These are phyloP conservation scores for Zygoascus hellenicus DNA, from an alignment of 1,139 yeast genomes.

Conservation along the genomic window DNA sequence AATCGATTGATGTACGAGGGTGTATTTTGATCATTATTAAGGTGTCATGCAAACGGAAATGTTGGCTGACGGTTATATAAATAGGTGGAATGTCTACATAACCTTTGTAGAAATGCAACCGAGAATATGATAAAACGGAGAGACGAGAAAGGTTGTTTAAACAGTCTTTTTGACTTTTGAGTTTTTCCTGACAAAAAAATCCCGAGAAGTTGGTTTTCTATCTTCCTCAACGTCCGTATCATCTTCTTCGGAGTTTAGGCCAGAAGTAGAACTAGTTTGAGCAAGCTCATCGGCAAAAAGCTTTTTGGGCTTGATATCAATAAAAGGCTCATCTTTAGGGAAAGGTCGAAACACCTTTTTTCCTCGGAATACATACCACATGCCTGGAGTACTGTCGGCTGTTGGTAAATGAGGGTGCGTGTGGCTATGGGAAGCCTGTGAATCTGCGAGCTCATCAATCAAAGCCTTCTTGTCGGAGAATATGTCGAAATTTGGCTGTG, in stretches of 20 bases:
- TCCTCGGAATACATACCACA: conserved; percentile 39
- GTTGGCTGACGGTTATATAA: neutral
- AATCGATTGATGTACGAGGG: neutral
- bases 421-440: conserved; percentile 14
- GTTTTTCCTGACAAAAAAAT: conserved; percentile 5
- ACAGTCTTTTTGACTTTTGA: neutral
- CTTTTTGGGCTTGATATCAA: conserved; percentile 22
- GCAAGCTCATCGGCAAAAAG: conserved; percentile 18
- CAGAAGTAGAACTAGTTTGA: neutral
- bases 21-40: neutral
- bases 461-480: conserved; percentile 17
- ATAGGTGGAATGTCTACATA: neutral
- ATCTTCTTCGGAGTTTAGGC: conserved; percentile 17
- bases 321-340: conserved; percentile 21
- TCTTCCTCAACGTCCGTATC: conserved; percentile 26
- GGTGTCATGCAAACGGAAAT: neutral
- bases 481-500: neutral
- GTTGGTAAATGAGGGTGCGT: conserved; percentile 24
- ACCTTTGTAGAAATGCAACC: too few species aligned
- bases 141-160: neutral
- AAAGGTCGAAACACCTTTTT: conserved; percentile 37
- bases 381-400: conserved; percentile 27
- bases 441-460: conserved; percentile 20
- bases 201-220: conserved; percentile 1
- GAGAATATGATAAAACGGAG: neutral